Evolutionary conservation across 441 rosid genomes (phyloP), one percentile per base, ranked within the genome.

Genomic region (Gossypium trilobum): DNA sequence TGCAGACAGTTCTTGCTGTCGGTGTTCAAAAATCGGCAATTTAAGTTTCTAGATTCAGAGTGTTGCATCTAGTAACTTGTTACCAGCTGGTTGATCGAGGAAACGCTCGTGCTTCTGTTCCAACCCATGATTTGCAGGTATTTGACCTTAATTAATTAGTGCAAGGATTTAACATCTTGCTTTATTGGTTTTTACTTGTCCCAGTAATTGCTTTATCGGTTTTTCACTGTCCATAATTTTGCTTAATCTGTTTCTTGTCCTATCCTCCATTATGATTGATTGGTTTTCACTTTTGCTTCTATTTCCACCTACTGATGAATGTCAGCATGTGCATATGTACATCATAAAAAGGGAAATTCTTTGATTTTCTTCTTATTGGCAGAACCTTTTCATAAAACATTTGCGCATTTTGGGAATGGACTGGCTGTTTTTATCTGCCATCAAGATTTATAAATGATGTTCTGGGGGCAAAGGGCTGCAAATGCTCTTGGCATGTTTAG

Each of bases 391-490:
- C 48, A 51, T 78, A 63, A 71, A 77, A 77, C 55, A 44, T 69
- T 68, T 73, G 71, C 14, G 73, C 70, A 10, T 74, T 72, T 70
- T 74, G 64, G 88, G 97, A 89, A 91, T 92, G 97, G 98, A 88
- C 87, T 83, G 89, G 90, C 64, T 82, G 79, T 79, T 82, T 82
- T 86, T 78, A 74, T 85, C 86, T 72, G 74, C 88, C 63, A 81
- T 77, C 75, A 57, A 81, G 82, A 82, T 81, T 78, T 78, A 63
- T 82, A 76, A 86, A 95, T 91, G 90, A 95, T 91, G 99, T 92
- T 89, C 83, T 64, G 88, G 83, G 81, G 89, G 84, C 87, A 80
- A 79, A 87, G 80, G 79, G 82, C 76, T 75, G 77, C 83, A 80
- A 85, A 87, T 83, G 79, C 84, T 78, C 74, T 84, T 66, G 82